Evolutionary conservation across 2,329 filamentous ascomycete species (phyloP), one percentile per base, ranked within the genome.

Genomic region (Fusarium napiforme): DNA sequence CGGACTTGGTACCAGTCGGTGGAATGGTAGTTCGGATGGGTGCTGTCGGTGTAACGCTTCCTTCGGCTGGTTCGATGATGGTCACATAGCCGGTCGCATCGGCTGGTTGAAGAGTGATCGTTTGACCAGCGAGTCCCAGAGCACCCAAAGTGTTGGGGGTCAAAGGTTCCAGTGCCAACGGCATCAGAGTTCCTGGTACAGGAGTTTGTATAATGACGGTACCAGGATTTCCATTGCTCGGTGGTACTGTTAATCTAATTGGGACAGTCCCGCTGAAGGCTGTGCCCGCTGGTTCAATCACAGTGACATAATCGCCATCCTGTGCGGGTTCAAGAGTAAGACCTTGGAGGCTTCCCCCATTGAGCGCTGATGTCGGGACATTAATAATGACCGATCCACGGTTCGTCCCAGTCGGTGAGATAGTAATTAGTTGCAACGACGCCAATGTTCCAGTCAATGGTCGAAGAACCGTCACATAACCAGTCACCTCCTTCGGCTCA

Each of bases 191-290:
- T 21, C 47, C 70, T 1, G 40, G 26, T 0, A 49, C 11, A 4
- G 72, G 72, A 11, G 73, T 77, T 46, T 76, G 69, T n/a, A 77
- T 75, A 8, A 74, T 64, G 9, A 77, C 47, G 5, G 75, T 77
- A 4, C 74, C 75, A 1, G 67, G 65, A 0, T 47, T 64, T 2
- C 59, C 70, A 7, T 68, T 68, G 7, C 42, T 75, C 1, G 75
- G 64, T 28, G 60, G 34, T 11, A 76, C 52, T 6, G 74, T 77
- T 1, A 69, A 12, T 21, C 64, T 34, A 12, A 75, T 21, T 4
- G 67, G 60, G 2, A 37, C 62, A 1, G 23, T 67, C 8, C 52
- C 71, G 4, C 59, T 62, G 11, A 66, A 58, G 1, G 62, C 50
- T 9, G 26, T 26, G 2, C 70, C 60, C 5, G 55, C 72, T 18